Evolutionary conservation across 306 rosid species (phyloP), one percentile per base, ranked within the genome.

Genomic region (Prunus dulcis): DNA sequence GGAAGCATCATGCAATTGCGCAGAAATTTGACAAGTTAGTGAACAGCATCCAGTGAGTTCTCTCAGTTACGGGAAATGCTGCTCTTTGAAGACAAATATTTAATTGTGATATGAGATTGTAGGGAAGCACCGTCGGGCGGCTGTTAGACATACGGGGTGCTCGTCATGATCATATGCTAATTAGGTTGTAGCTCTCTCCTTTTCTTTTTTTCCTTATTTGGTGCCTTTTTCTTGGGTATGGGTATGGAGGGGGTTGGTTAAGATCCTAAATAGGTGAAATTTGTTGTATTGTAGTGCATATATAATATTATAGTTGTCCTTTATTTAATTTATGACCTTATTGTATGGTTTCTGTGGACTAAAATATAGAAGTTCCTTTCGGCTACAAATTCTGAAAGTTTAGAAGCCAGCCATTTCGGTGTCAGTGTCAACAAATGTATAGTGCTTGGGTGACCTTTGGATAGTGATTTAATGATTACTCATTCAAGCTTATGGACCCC

Each of bases 21-120:
- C 87, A 61, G 67, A 92, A 86, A 81, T 88, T 95, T 78, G 96
- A 85, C 82, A 78, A 88, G 79, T 86, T 95, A 72, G 87, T 49
- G 47, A 82, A 64, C 19, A 64, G 66, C 80, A 78, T 80, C 38
- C 65, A 17, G 66, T 84, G 58, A 73, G 30, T 61, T 60, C 58
- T 73, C 60, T 73, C 69, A n/a, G 8, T 71, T 2, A 9, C 13
- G 11, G 19, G 51, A 55, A 11, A 34, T 58, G 47, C 41, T 22
- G 18, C 67, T 43, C 13, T 45, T 38, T 18, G 38, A 58, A 43
- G 45, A 9, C 56, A 41, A 14, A 23, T 4, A 13, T 28, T 62
- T 17, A 11, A 30, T 17, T 2, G 68, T 18, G 23, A 9, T 38
- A 64, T 38, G 47, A 18, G 47, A 34, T 34, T n/a, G 22, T 41